phyloP scores from a whole-genome alignment of 331 rosid species.

The Prunus yedoensis region DNA sequence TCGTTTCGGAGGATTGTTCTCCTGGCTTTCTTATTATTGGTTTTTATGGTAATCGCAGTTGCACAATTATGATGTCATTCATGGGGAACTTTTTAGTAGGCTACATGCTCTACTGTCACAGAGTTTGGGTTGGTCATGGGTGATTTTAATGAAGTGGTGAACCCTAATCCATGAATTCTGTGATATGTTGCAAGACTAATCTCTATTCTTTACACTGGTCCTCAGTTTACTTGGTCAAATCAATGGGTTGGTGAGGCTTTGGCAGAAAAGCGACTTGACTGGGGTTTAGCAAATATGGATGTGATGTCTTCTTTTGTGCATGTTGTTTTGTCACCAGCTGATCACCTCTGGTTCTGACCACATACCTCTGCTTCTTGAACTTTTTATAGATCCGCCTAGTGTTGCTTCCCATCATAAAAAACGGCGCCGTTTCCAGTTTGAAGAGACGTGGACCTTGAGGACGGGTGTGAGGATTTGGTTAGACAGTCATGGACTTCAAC shows the following conservation, averaged over 20 bases:
- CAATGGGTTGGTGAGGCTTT: too few relatives aligned
- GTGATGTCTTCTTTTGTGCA: background rate
- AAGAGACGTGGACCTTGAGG: too few relatives aligned
- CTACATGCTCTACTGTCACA: background rate
- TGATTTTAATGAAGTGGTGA: too few relatives aligned
- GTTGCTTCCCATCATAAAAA: too few relatives aligned
- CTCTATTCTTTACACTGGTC: too few relatives aligned
- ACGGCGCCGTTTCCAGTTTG: too few relatives aligned
- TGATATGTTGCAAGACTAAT: too few relatives aligned
- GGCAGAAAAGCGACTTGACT: background rate
- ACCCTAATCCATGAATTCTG: too few relatives aligned
- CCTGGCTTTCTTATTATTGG: background rate
- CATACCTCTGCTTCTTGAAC: background rate
- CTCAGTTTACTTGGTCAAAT: too few relatives aligned
- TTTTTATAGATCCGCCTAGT: too few relatives aligned
- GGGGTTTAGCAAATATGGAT: background rate
- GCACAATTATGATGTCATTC: background rate
- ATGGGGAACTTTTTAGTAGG: background rate
- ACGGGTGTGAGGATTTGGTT: too few relatives aligned
- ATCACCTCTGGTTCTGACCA: background rate
- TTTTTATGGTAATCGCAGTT: background rate
- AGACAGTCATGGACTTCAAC: too few relatives aligned
- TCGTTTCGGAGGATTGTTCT: background rate
- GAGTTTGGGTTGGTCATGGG: background rate
- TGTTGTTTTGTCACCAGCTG: background rate